Base-by-base conservation (phyloP, 768 basidiomycete species). In the Pisolithus sp. region DNA sequence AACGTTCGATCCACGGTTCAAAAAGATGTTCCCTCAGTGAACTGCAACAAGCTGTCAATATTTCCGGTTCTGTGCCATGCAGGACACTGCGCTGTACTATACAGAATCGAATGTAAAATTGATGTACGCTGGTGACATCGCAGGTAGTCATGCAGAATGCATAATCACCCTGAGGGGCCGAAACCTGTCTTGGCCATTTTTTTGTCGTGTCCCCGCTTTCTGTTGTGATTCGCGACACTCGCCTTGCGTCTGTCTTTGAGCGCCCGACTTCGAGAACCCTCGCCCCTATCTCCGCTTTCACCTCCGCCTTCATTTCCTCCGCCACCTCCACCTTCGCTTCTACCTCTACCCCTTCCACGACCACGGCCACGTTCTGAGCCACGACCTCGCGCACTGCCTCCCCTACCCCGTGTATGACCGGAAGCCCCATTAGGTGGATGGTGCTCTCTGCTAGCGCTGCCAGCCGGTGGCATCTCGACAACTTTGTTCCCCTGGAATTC, bases 161-260 rank as follows among this genome's bases (percentile, higher is more conserved):
- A 34, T 18, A 15, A 30, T 37, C 43, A 67, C 20, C 39, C 40
- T 9, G 68, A 59, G 38, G 71, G 70, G 17, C 73, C 77, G 12
- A 57, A 74, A 10, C 81, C 87, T 51, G 73, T 80, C 53, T 74
- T 78, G 9, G 80, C 76, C 87, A 94, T 83, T 73, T 96, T 96
- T 69, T 83, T 88, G 66, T 93, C 93, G 61, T 90, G 87, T 0
- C 90, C 93, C 48, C 88, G 72, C 66, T 88, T 92, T 30, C 92
- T 75, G 54, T 83, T 76, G 61, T 82, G 83, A 60, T 92, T 93
- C 2, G 67, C 82, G 45, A 78, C 72, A 48, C 82, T 84, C 13
- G 86, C 80, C 68, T 86, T 90, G 59, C 86, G 80, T 65, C 81
- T 88, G 57, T 86, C 85, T 62, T 87, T 90, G 73, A 77, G 81